These are phyloP conservation scores for Aspergillus neotritici DNA, from an alignment of 2,329 filamentous ascomycete genomes.

Conservation along the genomic window DNA sequence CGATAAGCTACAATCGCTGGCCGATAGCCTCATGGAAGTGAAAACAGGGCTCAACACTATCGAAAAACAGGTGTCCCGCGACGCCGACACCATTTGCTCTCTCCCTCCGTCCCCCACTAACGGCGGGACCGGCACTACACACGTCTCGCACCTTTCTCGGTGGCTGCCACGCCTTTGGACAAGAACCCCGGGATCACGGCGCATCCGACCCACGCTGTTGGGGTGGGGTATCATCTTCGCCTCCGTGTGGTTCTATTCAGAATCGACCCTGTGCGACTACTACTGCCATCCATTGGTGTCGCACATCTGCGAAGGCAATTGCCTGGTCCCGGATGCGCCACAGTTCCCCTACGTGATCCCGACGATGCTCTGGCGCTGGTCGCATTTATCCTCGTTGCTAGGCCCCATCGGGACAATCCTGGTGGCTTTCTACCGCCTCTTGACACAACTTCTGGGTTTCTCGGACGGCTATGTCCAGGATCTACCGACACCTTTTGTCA, in stretches of 20 bases:
- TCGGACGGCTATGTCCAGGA: constrained; percentile 42
- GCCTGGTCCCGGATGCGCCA: constrained; percentile 48
- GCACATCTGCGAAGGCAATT: constrained; percentile 45
- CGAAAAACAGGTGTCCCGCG: constrained; percentile 32
- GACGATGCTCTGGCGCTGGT: constrained; percentile 49
- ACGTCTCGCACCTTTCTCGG: constrained; percentile 20
- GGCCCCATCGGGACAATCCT: constrained; percentile 27
- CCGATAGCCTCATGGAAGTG: constrained; percentile 38
- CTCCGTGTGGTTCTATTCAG: constrained; percentile 46
- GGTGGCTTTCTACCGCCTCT: constrained; percentile 27
- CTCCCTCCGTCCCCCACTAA: constrained; percentile 8
- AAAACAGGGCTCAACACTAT: constrained; percentile 35
- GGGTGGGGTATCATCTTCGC: constrained; percentile 38
- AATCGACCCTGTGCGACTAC: constrained; percentile 45
- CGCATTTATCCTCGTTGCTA: constrained; percentile 29
- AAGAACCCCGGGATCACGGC: constrained; percentile 22
- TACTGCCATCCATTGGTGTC: constrained; percentile 50
- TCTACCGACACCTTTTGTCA: constrained; percentile 17
- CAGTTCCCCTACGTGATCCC: constrained; percentile 52
- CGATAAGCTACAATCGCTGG: constrained; percentile 36
- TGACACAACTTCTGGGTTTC: constrained; percentile 34
- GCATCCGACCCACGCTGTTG: constrained; percentile 32
- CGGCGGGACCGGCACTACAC: too few species aligned
- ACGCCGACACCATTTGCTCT: constrained; percentile 13
- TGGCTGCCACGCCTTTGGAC: constrained; percentile 30